These are phyloP conservation scores for Gymnopus androsaceus DNA, from an alignment of 1,284 basidiomycete species.

Conservation along the genomic window DNA sequence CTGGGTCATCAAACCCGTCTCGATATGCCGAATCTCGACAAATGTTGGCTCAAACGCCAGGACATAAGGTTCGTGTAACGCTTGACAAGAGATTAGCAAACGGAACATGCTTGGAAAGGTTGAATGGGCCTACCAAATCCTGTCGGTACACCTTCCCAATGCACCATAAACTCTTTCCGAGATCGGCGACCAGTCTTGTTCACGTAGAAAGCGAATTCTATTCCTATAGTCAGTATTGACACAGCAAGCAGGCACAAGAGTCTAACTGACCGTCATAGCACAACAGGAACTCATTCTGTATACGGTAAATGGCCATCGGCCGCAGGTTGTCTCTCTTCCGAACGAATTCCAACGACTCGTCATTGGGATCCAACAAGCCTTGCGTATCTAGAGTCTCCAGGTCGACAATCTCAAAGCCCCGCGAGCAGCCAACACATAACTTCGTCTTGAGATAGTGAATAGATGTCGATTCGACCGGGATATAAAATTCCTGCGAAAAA, in stretches of 20 bases:
- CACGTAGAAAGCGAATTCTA: slow-evolving; percentile 98
- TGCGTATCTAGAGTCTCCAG: slow-evolving; percentile 97
- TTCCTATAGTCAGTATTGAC: slow-evolving; percentile 10
- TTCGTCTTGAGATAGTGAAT: slow-evolving; percentile 98
- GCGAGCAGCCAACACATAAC: slow-evolving; percentile 95
- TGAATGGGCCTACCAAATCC: slow-evolving; percentile 76
- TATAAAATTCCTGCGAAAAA: slow-evolving; percentile 86
- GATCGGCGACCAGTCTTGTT: slow-evolving; percentile 96
- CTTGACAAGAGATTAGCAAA: slow-evolving; percentile 42
- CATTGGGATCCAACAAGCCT: slow-evolving; percentile 91
- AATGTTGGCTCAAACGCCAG: slow-evolving; percentile 97
- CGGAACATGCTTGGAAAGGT: not conserved
- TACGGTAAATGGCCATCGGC: slow-evolving; percentile 96
- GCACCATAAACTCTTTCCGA: slow-evolving; percentile 89
- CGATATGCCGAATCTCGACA: slow-evolving; percentile 95
- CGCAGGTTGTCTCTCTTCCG: slow-evolving; percentile 86
- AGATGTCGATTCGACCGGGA: slow-evolving; percentile 94
- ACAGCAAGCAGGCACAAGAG: slow-evolving; percentile 11
- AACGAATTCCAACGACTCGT: slow-evolving; percentile 92
- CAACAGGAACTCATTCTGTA: slow-evolving; percentile 94
- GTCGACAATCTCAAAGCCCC: slow-evolving; percentile 99
- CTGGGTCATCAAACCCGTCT: slow-evolving; percentile 90
- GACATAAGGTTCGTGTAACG: slow-evolving; percentile 95
- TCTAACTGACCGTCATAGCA: slow-evolving; percentile 89
- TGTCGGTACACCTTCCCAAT: slow-evolving; percentile 95